phyloP scores from a whole-genome alignment of 208 protist genomes.

The Leishmania tarentolae region DNA sequence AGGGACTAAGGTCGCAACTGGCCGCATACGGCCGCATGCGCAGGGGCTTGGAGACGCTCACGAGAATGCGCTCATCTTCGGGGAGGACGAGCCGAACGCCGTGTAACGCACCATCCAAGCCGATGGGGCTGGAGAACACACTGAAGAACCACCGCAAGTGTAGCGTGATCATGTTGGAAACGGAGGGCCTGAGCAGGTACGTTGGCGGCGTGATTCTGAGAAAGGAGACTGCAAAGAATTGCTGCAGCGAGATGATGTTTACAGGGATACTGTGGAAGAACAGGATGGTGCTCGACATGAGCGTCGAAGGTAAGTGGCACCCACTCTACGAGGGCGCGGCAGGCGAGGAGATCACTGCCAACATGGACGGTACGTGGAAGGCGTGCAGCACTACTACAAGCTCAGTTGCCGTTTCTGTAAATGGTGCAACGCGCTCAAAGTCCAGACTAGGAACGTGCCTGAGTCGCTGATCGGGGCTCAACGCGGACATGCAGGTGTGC shows the following conservation, averaged over 20 bases:
- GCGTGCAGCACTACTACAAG: conserved; percentile 94
- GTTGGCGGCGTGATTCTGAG: conserved; percentile 97
- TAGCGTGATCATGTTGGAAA: conserved; percentile 86
- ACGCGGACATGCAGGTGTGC: conserved; percentile 93
- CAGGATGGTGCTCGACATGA: conserved; percentile 95
- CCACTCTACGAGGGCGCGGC: conserved; percentile 79
- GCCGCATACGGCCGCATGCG: conserved; percentile 35
- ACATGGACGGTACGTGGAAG: conserved; percentile 94
- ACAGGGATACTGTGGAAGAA: conserved; percentile 72
- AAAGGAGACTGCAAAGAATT: conserved; percentile 97
- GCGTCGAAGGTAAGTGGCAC: conserved; percentile 93
- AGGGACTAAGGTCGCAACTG: conserved; percentile 41
- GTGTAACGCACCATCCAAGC: conserved; percentile 89
- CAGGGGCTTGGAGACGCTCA: conserved; percentile 37
- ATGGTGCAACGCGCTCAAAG: conserved; percentile 95
- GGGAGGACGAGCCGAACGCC: conserved; percentile 92
- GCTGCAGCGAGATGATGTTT: conserved; percentile 87
- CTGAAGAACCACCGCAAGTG: conserved; percentile 90
- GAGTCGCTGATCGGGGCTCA: conserved; percentile 89
- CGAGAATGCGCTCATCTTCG: conserved; percentile 30
- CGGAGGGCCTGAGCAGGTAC: conserved; percentile 87
- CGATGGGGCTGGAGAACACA: conserved; percentile 90
- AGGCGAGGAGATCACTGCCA: conserved; percentile 94
- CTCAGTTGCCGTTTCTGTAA: conserved; percentile 97
- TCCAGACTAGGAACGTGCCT: conserved; percentile 91